These are phyloP conservation scores for Hsuehochloa calcarea DNA, from an alignment of 176 grass and related monocot genomes.

Conservation along the genomic window DNA sequence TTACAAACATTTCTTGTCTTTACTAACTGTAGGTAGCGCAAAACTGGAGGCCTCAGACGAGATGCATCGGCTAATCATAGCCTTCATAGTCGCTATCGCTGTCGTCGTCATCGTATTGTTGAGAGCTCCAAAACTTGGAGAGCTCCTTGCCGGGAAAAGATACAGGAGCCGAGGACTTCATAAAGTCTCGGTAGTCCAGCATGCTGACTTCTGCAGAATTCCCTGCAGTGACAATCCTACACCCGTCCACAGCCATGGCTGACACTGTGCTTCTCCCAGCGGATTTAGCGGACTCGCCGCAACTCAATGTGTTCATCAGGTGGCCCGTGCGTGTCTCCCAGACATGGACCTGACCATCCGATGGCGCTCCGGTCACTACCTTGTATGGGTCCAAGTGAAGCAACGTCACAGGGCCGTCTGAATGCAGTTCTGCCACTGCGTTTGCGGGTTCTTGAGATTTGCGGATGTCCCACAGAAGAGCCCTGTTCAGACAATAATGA, in stretches of 20 bases:
- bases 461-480: constrained; percentile 85
- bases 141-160: constrained; percentile 33
- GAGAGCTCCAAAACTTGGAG: constrained; percentile 67
- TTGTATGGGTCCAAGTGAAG: constrained; percentile 90
- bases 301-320: constrained; percentile 60
- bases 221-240: constrained; percentile 53
- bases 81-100: not conserved
- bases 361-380: constrained; percentile 61
- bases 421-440: constrained; percentile 59
- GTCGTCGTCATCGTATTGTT: not conserved
- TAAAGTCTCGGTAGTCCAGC: constrained; percentile 61
- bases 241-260: constrained; percentile 69
- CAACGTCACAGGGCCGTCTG: constrained; percentile 53
- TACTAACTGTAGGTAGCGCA: not conserved
- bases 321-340: constrained; percentile 53
- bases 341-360: constrained; percentile 46
- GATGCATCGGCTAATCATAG: not conserved
- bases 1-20: not conserved
- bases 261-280: constrained; percentile 19
- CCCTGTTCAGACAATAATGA: constrained; percentile 46
- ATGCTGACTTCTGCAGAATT: constrained; percentile 20
- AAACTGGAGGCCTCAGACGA: not conserved
- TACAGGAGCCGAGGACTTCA: constrained; percentile 40
- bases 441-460: constrained; percentile 54
- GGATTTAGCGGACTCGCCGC: constrained; percentile 20